These are phyloP conservation scores for Penicillium sp. DNA, from an alignment of 2,329 filamentous ascomycete genomes.

Conservation along the genomic window DNA sequence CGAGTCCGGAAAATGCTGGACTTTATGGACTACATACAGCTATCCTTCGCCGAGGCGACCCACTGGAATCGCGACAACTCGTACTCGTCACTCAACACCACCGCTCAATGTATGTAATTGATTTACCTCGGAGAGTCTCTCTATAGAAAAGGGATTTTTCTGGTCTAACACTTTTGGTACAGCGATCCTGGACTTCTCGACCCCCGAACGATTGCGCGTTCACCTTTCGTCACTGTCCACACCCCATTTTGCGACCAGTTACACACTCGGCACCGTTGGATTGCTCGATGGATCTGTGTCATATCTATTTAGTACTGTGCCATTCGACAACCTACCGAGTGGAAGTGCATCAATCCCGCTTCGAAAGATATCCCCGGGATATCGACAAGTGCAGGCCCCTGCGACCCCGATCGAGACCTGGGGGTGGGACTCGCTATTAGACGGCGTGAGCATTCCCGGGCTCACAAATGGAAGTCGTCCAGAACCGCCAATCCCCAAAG, in stretches of 20 bases:
- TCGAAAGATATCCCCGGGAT: conserved; percentile 68
- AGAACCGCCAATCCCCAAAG: conserved; percentile 55
- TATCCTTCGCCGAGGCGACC: conserved; percentile 76
- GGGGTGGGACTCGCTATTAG: conserved; percentile 27
- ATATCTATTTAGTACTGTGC: conserved; percentile 85
- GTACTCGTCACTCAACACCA: conserved; percentile 76
- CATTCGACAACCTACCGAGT: conserved; percentile 56
- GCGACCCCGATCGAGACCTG: conserved; percentile 28
- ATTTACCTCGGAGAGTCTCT: neutral
- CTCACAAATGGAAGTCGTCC: conserved; percentile 6
- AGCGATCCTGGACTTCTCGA: conserved; percentile 82
- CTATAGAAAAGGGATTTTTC: neutral
- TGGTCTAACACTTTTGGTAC: conserved; percentile 2
- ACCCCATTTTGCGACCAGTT: conserved; percentile 87
- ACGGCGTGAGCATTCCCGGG: conserved; percentile 17
- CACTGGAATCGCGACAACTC: conserved; percentile 88
- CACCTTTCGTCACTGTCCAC: conserved; percentile 86
- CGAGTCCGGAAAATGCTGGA: conserved; percentile 60
- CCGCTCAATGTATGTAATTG: conserved; percentile 57
- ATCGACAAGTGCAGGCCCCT: conserved; percentile 58
- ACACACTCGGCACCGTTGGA: conserved; percentile 79
- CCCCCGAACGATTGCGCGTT: conserved; percentile 72
- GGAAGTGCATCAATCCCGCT: conserved; percentile 69
- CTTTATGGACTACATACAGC: conserved; percentile 95
- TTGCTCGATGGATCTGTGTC: conserved; percentile 94